Evolutionary conservation across 1,284 basidiomycete genomes (phyloP).

Genomic region (Gomphus bonarii): DNA sequence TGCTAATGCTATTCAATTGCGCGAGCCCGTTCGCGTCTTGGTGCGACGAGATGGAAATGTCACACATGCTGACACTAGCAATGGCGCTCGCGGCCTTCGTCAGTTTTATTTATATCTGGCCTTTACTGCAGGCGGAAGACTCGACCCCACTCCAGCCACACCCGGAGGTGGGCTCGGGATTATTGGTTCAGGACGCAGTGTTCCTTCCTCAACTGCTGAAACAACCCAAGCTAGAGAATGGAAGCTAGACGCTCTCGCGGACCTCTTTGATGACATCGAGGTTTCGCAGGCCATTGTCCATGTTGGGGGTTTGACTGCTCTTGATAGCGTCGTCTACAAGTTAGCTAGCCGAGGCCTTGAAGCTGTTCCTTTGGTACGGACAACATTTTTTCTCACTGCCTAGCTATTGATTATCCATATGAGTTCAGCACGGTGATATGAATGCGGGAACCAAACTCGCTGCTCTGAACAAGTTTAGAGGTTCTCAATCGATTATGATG

Average conservation of each 20-base stretch:
- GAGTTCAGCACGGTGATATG: slow-evolving; percentile 73
- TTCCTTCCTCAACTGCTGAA: slow-evolving; percentile 56
- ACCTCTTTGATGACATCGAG: slow-evolving; percentile 87
- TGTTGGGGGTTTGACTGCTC: slow-evolving; percentile 75
- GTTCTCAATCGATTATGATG: slow-evolving; percentile 42
- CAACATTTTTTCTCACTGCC: neutral
- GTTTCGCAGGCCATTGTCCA: slow-evolving; percentile 80
- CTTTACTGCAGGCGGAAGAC: slow-evolving; percentile 74
- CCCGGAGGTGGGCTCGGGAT: slow-evolving; percentile 69
- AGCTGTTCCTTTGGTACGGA: slow-evolving; percentile 68
- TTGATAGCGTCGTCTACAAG: slow-evolving; percentile 85
- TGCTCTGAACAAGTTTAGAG: slow-evolving; percentile 72
- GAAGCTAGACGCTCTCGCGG: slow-evolving; percentile 93
- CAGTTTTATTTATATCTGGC: slow-evolving; percentile 92
- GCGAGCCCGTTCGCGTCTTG: slow-evolving; percentile 91
- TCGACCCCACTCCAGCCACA: slow-evolving; percentile 44
- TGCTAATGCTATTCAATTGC: slow-evolving; percentile 77
- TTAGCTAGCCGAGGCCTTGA: slow-evolving; percentile 80
- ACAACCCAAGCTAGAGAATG: slow-evolving; percentile 87
- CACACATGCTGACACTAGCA: slow-evolving; percentile 56
- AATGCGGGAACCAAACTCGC: slow-evolving; percentile 70
- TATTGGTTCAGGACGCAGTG: slow-evolving; percentile 78
- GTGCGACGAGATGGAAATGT: slow-evolving; percentile 91
- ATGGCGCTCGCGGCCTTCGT: slow-evolving; percentile 74
- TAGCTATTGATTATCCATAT: neutral